Conservation (phyloP, 2,329 filamentous ascomycete species). For the Neonectria faginata region DNA sequence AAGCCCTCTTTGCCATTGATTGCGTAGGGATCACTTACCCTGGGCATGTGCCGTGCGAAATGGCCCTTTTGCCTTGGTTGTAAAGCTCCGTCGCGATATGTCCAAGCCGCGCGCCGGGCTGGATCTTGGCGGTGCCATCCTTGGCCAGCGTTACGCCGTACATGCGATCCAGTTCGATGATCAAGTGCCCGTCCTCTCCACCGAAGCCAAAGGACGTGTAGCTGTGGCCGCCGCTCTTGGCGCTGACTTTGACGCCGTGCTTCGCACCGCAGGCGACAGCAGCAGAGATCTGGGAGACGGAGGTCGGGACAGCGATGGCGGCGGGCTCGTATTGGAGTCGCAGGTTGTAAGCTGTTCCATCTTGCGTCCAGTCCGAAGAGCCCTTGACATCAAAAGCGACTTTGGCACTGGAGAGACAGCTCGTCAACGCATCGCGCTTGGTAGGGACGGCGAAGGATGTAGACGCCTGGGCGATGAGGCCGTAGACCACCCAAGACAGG, state of each 20-base stretch:
- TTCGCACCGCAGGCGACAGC: constrained; percentile 60
- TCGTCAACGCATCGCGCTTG: constrained; percentile 42
- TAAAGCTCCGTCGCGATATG: constrained; percentile 58
- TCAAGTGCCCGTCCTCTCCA: constrained; percentile 55
- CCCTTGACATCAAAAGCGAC: constrained; percentile 41
- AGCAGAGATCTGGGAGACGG: constrained; percentile 55
- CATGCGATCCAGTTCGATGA: constrained; percentile 57
- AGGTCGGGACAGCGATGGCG: constrained; percentile 49
- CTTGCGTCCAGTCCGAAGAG: constrained; percentile 47
- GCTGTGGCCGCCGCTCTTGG: constrained; percentile 65
- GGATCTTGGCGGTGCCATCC: constrained; percentile 40
- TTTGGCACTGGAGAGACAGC: constrained; percentile 45
- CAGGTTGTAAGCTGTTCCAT: constrained; percentile 50
- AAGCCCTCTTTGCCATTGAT: not conserved
- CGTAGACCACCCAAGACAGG: constrained; percentile 8
- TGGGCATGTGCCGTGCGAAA: constrained; percentile 65
- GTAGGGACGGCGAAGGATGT: constrained; percentile 31
- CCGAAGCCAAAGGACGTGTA: constrained; percentile 63
- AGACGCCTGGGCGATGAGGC: constrained; percentile 18
- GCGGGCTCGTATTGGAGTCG: constrained; percentile 49
- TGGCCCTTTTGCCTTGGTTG: constrained; percentile 55
- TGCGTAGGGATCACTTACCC: constrained; percentile 50
- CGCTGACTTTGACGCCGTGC: constrained; percentile 59
- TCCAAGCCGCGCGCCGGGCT: constrained; percentile 63
- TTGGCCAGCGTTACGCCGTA: constrained; percentile 47